These are phyloP conservation scores for Lentinula edodes DNA, from an alignment of 768 basidiomycete genomes.

Conservation along the genomic window DNA sequence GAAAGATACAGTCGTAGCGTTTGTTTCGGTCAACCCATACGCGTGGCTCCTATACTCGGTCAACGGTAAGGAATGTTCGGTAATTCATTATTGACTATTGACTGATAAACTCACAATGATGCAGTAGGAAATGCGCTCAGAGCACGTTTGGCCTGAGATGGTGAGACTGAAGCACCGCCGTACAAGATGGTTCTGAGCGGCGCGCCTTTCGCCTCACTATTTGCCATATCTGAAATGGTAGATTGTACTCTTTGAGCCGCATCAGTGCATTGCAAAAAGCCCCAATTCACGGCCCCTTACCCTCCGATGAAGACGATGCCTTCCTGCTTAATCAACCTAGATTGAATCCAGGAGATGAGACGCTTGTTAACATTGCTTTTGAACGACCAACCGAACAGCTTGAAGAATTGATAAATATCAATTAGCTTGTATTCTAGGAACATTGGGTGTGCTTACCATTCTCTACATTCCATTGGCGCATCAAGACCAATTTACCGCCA, in stretches of 20 bases:
- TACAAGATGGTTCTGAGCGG: conserved; percentile 44
- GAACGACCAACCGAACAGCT: not conserved
- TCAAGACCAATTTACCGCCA: conserved; percentile 52
- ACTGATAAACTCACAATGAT: not conserved
- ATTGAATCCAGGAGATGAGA: conserved; percentile 17
- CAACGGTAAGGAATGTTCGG: not conserved
- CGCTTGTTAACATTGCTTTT: conserved; percentile 15
- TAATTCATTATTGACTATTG: not conserved
- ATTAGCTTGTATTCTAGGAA: not conserved
- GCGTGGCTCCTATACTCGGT: not conserved
- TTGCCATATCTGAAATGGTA: conserved; percentile 40
- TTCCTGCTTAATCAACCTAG: conserved; percentile 45
- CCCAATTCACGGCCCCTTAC: conserved; percentile 17
- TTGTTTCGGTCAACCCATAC: conserved; percentile 9
- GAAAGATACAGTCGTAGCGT: conserved; percentile 4
- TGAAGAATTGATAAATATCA: not conserved
- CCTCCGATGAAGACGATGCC: conserved; percentile 50
- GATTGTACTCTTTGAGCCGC: conserved; percentile 30
- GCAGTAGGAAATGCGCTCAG: conserved; percentile 5
- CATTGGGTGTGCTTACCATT: conserved; percentile 30
- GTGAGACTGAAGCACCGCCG: conserved; percentile 48
- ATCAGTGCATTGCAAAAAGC: conserved; percentile 39
- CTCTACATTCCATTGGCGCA: conserved; percentile 51
- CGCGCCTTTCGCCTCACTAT: conserved; percentile 41
- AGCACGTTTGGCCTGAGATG: conserved; percentile 29